Base-by-base conservation (phyloP, 78 protist genomes). In the Speleostelium caveatum region DNA sequence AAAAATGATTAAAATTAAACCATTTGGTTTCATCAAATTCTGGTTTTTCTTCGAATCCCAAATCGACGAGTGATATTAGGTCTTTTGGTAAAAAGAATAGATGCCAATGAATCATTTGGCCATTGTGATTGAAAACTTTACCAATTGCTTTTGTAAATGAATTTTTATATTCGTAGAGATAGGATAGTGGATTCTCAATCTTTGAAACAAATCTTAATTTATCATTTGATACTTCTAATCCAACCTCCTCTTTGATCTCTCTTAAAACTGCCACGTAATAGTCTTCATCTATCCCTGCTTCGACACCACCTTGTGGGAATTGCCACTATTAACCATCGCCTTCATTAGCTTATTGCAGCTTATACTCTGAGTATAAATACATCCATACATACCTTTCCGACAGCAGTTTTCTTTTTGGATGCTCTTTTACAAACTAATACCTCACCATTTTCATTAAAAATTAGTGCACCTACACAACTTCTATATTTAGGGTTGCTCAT, bases 291-390 rank as follows among this genome's bases (percentile, higher is more conserved):
- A n/a, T n/a, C 39, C 35, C 35, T 26, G 41, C 39, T 33, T 73
- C 51, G 2, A 76, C 89, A 14, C 89, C 89, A 21, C 89, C 89
- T 55, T 80, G 89, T 21, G 89, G 89, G 19, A 66, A 58, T 41
- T 80, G 89, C 89, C 89, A 80, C 77, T 80, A n/a, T n/a, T n/a
- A n/a, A n/a, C n/a, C n/a, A n/a, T n/a, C n/a, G 22, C 53, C 53
- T 45, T 14, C 53, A 14, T 45, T 10, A 45, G 10, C 10, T 45
- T 35, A 26, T 4, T 28, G 24, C 19, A 56, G 19, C 8, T 19
- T 24, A 3, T 22, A 30, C 30, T 16, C 19, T 33, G 26, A 17
- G 12, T 24, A 36, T 38, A 33, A 24, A 69, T 22, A 19, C n/a
- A 24, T 28, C 10, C 22, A 69, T 45, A 2, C 26, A 30, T 22